phyloP scores from a whole-genome alignment of 2,329 filamentous ascomycete genomes.

The Tolypocladium paradoxum region DNA sequence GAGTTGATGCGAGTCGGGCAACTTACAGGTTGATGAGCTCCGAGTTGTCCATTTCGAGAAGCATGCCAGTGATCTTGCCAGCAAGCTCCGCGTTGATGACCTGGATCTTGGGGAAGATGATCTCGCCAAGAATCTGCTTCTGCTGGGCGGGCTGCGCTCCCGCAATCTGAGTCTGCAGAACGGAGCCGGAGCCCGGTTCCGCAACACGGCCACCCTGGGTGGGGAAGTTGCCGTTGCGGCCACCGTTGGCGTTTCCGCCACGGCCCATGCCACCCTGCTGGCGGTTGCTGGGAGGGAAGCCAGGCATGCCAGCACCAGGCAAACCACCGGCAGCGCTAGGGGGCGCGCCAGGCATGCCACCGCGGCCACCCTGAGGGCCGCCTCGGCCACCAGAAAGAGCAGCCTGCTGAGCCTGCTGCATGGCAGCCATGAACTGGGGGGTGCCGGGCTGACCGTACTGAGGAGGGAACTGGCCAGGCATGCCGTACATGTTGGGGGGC shows the following conservation, averaged over 20 bases:
- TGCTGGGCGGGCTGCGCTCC: constrained; percentile 60
- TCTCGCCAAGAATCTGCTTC: constrained; percentile 97
- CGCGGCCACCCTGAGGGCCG: constrained; percentile 57
- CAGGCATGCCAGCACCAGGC: constrained; percentile 40
- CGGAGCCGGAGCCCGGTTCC: constrained; percentile 17
- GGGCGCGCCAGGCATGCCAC: constrained; percentile 65
- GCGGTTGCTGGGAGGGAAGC: constrained; percentile 46
- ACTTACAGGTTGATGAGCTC: constrained; percentile 95
- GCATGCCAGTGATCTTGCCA: constrained; percentile 99
- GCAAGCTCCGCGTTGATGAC: constrained; percentile 89
- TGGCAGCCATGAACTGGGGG: constrained; percentile 71
- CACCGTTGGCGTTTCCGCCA: constrained; percentile 27
- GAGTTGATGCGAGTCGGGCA: constrained; percentile 9
- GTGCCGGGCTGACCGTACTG: constrained; percentile 71
- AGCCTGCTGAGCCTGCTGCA: constrained; percentile 64
- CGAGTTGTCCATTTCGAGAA: constrained; percentile 96
- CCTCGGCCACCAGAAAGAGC: constrained; percentile 51
- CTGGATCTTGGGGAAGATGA: constrained; percentile 97
- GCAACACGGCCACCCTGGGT: constrained; percentile 38
- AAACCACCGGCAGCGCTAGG: constrained; percentile 44
- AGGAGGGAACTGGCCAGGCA: constrained; percentile 71
- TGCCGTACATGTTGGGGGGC: constrained; percentile 74
- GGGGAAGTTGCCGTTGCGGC: constrained; percentile 32
- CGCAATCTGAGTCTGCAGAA: constrained; percentile 49
- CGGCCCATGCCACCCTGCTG: constrained; percentile 40